Evolutionary conservation across 2,329 filamentous ascomycete species (phyloP).

Genomic region (Fusarium nelsonii): DNA sequence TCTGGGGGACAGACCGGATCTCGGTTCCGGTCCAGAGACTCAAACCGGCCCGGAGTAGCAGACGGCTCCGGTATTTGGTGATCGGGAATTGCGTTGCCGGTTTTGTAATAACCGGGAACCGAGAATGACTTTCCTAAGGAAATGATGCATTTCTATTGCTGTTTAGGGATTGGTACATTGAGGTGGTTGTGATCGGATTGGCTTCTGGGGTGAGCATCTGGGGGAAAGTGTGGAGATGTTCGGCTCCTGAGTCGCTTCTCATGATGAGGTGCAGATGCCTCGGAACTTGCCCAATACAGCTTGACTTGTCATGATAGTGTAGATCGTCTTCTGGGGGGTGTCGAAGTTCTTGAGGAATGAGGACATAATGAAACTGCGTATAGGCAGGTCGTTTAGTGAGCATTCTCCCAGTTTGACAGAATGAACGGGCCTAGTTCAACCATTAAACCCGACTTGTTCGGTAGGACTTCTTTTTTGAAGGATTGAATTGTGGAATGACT

Average conservation of each 20-base stretch:
- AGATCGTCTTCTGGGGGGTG: neutral
- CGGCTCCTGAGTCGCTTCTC: neutral
- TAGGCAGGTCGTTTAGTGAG: neutral
- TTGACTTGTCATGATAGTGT: conserved; percentile 1
- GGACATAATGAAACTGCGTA: neutral
- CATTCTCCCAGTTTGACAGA: neutral
- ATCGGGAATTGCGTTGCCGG: conserved; percentile 29
- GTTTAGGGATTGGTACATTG: conserved; percentile 19
- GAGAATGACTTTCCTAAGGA: conserved; percentile 11
- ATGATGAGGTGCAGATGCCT: conserved; percentile 11
- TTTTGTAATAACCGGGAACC: conserved; percentile 43
- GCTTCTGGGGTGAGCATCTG: conserved; percentile 13
- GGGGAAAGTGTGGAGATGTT: conserved; percentile 34
- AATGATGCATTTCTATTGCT: conserved; percentile 19
- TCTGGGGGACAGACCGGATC: conserved; percentile 28
- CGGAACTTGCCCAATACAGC: neutral
- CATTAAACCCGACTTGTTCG: neutral
- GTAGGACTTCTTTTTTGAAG: neutral
- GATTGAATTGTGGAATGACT: neutral
- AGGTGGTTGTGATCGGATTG: neutral
- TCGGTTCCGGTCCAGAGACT: conserved; percentile 33
- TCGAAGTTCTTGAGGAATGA: neutral
- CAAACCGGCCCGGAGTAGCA: conserved; percentile 5
- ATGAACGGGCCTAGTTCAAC: neutral
- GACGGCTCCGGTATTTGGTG: conserved; percentile 17